Evolutionary conservation across 2,329 filamentous ascomycete species (phyloP).

Genomic region (Pseudofabraea citricarpa): DNA sequence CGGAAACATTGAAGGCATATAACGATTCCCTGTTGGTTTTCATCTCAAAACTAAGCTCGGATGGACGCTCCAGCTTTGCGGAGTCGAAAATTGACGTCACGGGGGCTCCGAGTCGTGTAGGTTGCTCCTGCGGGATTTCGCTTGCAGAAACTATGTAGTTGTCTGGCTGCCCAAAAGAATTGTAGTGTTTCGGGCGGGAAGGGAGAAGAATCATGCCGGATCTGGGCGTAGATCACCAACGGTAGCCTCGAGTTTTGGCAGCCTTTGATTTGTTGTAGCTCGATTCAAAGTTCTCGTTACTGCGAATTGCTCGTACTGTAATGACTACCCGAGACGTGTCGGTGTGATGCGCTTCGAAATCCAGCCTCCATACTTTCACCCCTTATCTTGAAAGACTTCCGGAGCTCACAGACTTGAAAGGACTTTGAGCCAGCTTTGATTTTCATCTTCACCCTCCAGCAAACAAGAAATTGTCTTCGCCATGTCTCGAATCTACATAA

Average conservation of each 20-base stretch:
- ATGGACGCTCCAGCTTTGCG: background rate
- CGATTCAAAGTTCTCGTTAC: background rate
- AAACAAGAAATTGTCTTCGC: background rate
- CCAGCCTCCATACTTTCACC: background rate
- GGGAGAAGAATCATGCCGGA: background rate
- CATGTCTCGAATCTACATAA: conserved; percentile 8
- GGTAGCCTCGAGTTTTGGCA: background rate
- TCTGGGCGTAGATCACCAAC: background rate
- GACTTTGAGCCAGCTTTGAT: background rate
- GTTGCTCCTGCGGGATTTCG: background rate
- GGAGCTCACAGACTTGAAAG: background rate
- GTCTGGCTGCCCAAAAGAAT: background rate
- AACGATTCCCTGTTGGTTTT: background rate
- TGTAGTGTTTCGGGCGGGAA: background rate
- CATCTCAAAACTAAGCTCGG: background rate
- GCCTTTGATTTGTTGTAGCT: background rate
- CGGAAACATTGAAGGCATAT: background rate
- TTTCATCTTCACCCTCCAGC: background rate
- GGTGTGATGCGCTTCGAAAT: background rate
- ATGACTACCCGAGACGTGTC: background rate
- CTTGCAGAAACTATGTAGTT: background rate
- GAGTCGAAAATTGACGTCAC: background rate
- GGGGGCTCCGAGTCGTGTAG: background rate
- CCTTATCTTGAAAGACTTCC: background rate
- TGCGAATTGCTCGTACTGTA: background rate